Conservation (phyloP, 139 green algal species). For the Tetradesmus lagerheimii region DNA sequence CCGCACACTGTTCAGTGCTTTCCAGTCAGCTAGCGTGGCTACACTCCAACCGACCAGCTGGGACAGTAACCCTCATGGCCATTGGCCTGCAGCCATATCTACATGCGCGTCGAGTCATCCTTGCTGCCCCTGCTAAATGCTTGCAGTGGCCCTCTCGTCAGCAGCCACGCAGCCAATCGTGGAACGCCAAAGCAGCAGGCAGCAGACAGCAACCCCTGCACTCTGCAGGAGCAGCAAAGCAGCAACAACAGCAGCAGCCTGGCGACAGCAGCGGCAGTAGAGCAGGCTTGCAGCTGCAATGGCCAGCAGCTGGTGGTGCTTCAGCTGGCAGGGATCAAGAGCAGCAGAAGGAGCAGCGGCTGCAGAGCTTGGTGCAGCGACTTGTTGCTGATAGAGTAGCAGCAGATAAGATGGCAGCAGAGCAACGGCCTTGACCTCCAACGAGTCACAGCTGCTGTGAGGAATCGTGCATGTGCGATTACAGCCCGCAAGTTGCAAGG, state of each 20-base stretch:
- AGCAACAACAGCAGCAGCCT: conserved; percentile 10
- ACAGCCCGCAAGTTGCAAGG: too few species aligned
- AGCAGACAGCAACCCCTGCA: conserved; percentile 7
- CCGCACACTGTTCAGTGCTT: too few species aligned
- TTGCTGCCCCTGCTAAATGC: not conserved
- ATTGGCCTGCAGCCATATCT: too few species aligned
- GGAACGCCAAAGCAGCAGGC: not conserved
- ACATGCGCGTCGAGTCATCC: not conserved
- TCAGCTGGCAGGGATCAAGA: not conserved
- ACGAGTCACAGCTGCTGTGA: not conserved
- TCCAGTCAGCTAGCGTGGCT: too few species aligned
- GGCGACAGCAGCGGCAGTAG: not conserved
- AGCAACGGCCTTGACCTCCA: not conserved
- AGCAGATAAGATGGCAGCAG: not conserved
- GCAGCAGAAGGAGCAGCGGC: not conserved
- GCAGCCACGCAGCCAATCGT: not conserved
- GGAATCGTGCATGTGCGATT: too few species aligned
- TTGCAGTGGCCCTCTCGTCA: not conserved
- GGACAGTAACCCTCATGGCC: too few species aligned
- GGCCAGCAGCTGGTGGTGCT: not conserved
- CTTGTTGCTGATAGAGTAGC: conserved; percentile 19
- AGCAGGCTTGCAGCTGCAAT: not conserved
- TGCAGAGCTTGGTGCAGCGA: conserved; percentile 17
- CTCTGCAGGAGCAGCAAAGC: not conserved
- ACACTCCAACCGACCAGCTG: too few species aligned